Evolutionary conservation across 768 basidiomycete species (phyloP).

Genomic region (Pleurotus djamor): DNA sequence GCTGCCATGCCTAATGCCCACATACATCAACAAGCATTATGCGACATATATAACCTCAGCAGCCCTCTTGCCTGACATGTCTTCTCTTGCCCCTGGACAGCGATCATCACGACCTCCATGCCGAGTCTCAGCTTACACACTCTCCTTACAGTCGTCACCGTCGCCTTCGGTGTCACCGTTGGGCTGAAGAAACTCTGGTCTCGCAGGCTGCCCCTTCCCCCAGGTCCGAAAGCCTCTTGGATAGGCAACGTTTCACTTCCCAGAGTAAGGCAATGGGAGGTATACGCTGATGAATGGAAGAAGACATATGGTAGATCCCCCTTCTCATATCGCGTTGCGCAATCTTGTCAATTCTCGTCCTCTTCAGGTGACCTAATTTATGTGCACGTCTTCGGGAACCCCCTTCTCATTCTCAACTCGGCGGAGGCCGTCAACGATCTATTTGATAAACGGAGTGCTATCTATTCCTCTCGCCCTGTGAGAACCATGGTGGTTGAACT

Average conservation of each 20-base stretch:
- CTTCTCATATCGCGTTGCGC: conserved; percentile 2
- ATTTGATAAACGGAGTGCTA: conserved; percentile 40
- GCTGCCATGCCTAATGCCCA: neutral
- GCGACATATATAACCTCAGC: no score
- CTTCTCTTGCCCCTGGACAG: no score
- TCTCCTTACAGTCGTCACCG: neutral
- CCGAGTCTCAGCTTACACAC: neutral
- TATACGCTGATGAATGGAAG: conserved; percentile 40
- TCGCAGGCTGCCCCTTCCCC: conserved; percentile 28
- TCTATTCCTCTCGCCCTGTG: conserved; percentile 41
- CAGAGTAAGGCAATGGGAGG: conserved; percentile 36
- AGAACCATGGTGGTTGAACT: conserved; percentile 41
- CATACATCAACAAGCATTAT: neutral
- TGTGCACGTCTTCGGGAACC: conserved; percentile 40
- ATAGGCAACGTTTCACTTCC: conserved; percentile 30
- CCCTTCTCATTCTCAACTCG: conserved; percentile 45
- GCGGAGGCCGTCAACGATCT: conserved; percentile 36
- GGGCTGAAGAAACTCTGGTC: conserved; percentile 6
- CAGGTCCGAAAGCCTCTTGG: conserved; percentile 39
- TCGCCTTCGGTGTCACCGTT: conserved; percentile 11
- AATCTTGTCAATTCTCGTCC: neutral
- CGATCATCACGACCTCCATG: no score
- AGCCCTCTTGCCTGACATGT: no score
- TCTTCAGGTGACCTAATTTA: conserved; percentile 44
- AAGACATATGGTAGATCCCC: conserved; percentile 32